These are phyloP conservation scores for Symbiodinium natans DNA, from an alignment of 73 alveolate genomes.

Conservation along the genomic window DNA sequence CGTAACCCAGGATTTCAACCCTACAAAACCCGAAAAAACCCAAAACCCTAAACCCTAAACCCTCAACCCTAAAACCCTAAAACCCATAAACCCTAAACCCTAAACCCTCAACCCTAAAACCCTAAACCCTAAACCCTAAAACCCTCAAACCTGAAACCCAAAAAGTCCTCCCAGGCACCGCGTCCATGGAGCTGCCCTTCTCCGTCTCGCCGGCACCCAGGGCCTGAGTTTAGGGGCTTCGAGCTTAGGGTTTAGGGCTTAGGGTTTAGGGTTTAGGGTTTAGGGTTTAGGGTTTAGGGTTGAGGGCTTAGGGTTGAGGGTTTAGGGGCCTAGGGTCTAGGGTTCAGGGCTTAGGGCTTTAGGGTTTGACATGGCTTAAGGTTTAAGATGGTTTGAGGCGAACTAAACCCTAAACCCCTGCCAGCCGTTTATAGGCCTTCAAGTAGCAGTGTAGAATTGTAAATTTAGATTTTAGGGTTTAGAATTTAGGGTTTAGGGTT, in stretches of 20 bases:
- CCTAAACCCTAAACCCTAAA: neutral
- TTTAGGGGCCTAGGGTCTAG: neutral
- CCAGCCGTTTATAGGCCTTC: too few relatives aligned
- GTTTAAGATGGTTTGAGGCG: too few relatives aligned
- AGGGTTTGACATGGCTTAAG: too few relatives aligned
- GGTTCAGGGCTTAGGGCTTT: neutral
- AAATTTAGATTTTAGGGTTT: too few relatives aligned
- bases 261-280: neutral
- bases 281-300: neutral
- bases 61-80: neutral
- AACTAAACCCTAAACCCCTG: too few relatives aligned
- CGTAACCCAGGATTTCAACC: too few relatives aligned
- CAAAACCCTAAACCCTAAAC: neutral
- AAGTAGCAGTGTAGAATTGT: too few relatives aligned
- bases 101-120: neutral
- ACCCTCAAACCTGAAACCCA: neutral
- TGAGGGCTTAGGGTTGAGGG: neutral
- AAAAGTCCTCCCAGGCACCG: neutral
- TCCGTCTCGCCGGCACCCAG: constrained; percentile 85
- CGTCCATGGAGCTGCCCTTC: constrained; percentile 91
- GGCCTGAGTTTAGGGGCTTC: constrained; percentile 25
- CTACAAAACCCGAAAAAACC: neutral
- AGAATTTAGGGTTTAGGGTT: too few relatives aligned
- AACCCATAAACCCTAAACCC: neutral
- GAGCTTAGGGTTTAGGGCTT: neutral